These are phyloP conservation scores for Nemania sp. DNA, from an alignment of 2,329 filamentous ascomycete genomes.

Conservation along the genomic window DNA sequence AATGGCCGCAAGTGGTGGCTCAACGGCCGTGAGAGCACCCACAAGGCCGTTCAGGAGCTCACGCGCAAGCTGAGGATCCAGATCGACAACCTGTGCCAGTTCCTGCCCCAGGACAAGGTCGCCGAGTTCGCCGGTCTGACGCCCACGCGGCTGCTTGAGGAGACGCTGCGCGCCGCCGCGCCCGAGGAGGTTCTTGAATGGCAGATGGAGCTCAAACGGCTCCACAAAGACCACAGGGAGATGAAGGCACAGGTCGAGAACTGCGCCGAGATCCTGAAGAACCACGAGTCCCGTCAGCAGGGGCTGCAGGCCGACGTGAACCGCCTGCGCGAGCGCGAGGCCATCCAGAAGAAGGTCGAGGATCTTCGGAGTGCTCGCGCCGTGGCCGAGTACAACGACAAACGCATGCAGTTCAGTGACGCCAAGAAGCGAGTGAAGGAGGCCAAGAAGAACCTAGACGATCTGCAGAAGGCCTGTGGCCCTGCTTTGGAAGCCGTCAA, in stretches of 20 bases:
- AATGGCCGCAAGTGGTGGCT: slow-evolving; percentile 81
- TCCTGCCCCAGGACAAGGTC: slow-evolving; percentile 93
- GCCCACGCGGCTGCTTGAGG: slow-evolving; percentile 77
- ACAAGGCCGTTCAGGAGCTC: slow-evolving; percentile 68
- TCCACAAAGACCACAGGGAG: slow-evolving; percentile 71
- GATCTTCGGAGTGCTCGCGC: slow-evolving; percentile 68
- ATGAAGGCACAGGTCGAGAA: slow-evolving; percentile 60
- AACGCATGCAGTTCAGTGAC: slow-evolving; percentile 50
- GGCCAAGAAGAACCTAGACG: slow-evolving; percentile 59
- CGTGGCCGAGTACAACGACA: slow-evolving; percentile 65
- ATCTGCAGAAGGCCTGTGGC: slow-evolving; percentile 60
- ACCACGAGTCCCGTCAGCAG: slow-evolving; percentile 72
- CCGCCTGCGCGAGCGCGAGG: slow-evolving; percentile 73
- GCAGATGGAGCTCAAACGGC: slow-evolving; percentile 73
- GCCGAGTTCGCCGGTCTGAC: slow-evolving; percentile 88
- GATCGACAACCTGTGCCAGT: slow-evolving; percentile 97
- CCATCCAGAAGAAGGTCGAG: slow-evolving; percentile 65
- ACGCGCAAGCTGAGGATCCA: slow-evolving; percentile 81
- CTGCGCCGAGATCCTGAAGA: slow-evolving; percentile 65
- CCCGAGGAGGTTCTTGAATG: slow-evolving; percentile 76
- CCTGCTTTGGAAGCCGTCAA: slow-evolving; percentile 73
- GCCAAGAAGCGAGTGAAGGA: slow-evolving; percentile 59
- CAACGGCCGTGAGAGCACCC: slow-evolving; percentile 65
- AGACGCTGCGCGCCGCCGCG: slow-evolving; percentile 87
- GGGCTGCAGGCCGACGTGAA: slow-evolving; percentile 81